Percentiles rank a stretch among this genome's conserved stretches.
These are phyloP conservation scores for Boechera divaricarpa DNA, from an alignment of 345 rosid species.

Conservation along the genomic window DNA sequence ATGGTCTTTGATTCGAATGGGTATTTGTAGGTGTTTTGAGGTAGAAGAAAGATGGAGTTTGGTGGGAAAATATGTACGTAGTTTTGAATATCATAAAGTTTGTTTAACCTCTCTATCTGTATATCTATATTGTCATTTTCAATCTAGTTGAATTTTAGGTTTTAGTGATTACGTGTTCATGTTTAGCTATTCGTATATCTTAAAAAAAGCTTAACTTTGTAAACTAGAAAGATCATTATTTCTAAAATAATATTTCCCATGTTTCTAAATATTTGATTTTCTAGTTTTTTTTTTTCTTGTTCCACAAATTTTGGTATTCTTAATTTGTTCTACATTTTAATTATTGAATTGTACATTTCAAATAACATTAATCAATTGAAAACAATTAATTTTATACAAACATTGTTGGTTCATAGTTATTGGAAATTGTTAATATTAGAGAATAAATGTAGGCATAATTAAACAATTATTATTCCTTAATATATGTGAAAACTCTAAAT, in stretches of 20 bases:
- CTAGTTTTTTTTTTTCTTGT: too few relatives aligned
- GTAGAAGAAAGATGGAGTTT: slow-evolving; percentile 36
- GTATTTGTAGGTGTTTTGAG: slow-evolving; percentile 33
- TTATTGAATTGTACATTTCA: too few relatives aligned
- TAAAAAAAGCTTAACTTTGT: neutral
- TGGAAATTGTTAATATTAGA: too few relatives aligned
- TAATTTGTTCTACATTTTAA: too few relatives aligned
- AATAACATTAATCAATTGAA: too few relatives aligned
- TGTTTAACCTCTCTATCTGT: slow-evolving; percentile 47
- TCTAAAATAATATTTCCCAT: neutral
- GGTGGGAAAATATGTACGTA: slow-evolving; percentile 36
- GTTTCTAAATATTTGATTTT: too few relatives aligned
- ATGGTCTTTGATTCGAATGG: slow-evolving; percentile 21
- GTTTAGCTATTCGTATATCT: slow-evolving; percentile 4
- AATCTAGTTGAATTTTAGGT: slow-evolving; percentile 37
- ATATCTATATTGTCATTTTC: slow-evolving; percentile 33
- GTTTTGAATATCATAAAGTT: slow-evolving; percentile 19
- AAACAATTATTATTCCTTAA: too few relatives aligned
- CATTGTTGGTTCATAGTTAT: too few relatives aligned
- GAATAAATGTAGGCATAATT: too few relatives aligned
- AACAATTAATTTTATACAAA: too few relatives aligned
- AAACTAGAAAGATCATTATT: neutral
- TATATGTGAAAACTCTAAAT: too few relatives aligned
- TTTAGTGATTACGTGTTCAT: slow-evolving; percentile 30
- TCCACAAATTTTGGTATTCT: too few relatives aligned